Evolutionary conservation across 306 rosid genomes (phyloP), one percentile per base, ranked within the genome.

Genomic region (Medicago arabica): DNA sequence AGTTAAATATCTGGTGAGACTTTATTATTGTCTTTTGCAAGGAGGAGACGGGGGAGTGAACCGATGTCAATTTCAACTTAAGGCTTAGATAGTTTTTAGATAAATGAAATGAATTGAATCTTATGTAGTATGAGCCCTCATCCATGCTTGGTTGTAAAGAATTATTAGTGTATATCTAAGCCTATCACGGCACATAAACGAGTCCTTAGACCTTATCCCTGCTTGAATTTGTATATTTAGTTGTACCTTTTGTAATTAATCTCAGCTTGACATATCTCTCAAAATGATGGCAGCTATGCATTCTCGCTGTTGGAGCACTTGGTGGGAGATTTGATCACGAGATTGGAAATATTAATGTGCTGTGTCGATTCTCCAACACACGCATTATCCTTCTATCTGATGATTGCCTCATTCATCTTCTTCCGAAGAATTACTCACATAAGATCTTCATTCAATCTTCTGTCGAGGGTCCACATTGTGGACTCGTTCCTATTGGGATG

Each of bases 261-360:
- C 72, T 66, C 21, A 19, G 71, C 58, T 54, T 47, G 21, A 10
- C 41, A 31, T 31, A 15, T 38, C 36, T 74, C 39, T 70, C 68
- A 47, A 80, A 62, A 49, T 77, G 19, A 46, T 85, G 61, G 60
- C 86, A 96, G 99, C 71, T 87, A 67, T 85, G 98, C 88, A 89
- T 96, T 83, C 86, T 96, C 62, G 92, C 89, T 67, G 86, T 88
- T 68, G 99, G 99, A 80, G 97, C 98, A 75, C 93, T 96, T 68
- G 99, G 99, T 38, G 99, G 99, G 72, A 83, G 99, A 81, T 96
- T 96, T 80, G 99, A 96, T 82, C 99, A 96, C 13, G 97, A 92
- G 86, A 88, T 96, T 16, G 99, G 98, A 75, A 96, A 96, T 83
- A 81, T 96, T 67, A 96, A 96, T 54, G 92, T 92, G 47, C 71